Evolutionary conservation across 2,329 filamentous ascomycete genomes (phyloP).

Genomic region (Arthroderma sp.): DNA sequence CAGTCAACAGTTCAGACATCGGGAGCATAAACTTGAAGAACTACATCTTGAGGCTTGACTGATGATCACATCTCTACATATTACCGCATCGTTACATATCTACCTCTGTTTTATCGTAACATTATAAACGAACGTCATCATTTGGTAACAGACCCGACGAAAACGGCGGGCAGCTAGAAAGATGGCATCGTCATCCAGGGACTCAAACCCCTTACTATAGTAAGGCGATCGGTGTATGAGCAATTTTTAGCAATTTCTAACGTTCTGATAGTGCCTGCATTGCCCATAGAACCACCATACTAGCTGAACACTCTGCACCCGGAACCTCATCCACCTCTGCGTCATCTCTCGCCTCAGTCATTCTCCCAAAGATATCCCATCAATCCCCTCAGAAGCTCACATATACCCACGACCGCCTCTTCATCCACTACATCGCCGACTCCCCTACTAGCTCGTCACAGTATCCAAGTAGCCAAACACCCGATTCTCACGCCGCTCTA

Average conservation of each 20-base stretch:
- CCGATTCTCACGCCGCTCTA: slow-evolving; percentile 59
- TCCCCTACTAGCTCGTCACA: slow-evolving; percentile 51
- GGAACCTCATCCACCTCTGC: slow-evolving; percentile 72
- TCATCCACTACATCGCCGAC: slow-evolving; percentile 92
- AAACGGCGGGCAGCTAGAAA: not conserved
- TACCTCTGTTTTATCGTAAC: too few relatives aligned
- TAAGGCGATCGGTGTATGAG: slow-evolving; percentile 29
- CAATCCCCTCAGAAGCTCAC: slow-evolving; percentile 71
- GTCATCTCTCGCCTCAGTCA: slow-evolving; percentile 77
- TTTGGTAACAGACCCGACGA: not conserved
- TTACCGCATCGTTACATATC: too few relatives aligned
- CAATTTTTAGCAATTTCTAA: not conserved
- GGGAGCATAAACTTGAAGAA: too few relatives aligned
- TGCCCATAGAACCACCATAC: slow-evolving; percentile 82
- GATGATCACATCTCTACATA: too few relatives aligned
- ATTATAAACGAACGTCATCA: too few relatives aligned
- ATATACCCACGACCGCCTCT: slow-evolving; percentile 79
- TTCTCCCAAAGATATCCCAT: slow-evolving; percentile 91
- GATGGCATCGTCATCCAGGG: slow-evolving; percentile 10
- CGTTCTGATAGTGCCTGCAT: slow-evolving; percentile 66
- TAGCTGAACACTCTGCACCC: slow-evolving; percentile 81
- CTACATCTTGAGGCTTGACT: too few relatives aligned
- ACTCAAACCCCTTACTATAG: slow-evolving; percentile 58
- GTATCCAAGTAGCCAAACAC: slow-evolving; percentile 24
- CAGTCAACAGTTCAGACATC: too few relatives aligned